Evolutionary conservation across 108 stramenopile genomes (phyloP).

Genomic region (Skeletonema potamos): DNA sequence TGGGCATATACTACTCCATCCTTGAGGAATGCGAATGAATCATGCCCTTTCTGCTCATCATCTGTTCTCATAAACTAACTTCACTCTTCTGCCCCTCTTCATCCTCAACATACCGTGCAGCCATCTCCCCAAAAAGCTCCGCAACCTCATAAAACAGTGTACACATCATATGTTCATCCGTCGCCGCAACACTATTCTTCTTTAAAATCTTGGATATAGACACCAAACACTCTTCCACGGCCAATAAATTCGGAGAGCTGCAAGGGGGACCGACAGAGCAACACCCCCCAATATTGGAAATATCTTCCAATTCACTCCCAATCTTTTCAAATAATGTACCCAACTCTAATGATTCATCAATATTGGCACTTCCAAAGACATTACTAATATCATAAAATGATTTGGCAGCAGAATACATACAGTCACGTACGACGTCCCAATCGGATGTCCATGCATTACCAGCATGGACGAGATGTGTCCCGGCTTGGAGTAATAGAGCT

Average conservation of each 20-base stretch:
- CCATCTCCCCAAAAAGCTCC: constrained; percentile 51
- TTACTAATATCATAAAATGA: constrained; percentile 40
- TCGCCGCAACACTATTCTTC: constrained; percentile 49
- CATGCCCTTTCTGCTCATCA: background rate
- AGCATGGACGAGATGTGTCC: constrained; percentile 30
- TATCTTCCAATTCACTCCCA: constrained; percentile 38
- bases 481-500: constrained; percentile 28
- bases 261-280: constrained; percentile 41
- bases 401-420: constrained; percentile 18
- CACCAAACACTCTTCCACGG: constrained; percentile 39
- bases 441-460: constrained; percentile 25
- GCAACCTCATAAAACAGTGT: constrained; percentile 50
- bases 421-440: constrained; percentile 30
- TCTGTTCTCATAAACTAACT: constrained; percentile 14
- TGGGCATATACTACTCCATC: background rate
- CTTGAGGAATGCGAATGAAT: too few species aligned
- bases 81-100: constrained; percentile 35
- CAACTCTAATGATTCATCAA: constrained; percentile 40
- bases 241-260: constrained; percentile 39
- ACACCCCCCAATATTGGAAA: constrained; percentile 45
- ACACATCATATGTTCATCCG: constrained; percentile 55
- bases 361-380: constrained; percentile 46
- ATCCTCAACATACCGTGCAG: constrained; percentile 35
- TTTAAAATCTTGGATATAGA: constrained; percentile 43
- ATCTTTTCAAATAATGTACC: constrained; percentile 42